Evolutionary conservation across 345 rosid genomes (phyloP).

Genomic region (Syzygium oleosum): DNA sequence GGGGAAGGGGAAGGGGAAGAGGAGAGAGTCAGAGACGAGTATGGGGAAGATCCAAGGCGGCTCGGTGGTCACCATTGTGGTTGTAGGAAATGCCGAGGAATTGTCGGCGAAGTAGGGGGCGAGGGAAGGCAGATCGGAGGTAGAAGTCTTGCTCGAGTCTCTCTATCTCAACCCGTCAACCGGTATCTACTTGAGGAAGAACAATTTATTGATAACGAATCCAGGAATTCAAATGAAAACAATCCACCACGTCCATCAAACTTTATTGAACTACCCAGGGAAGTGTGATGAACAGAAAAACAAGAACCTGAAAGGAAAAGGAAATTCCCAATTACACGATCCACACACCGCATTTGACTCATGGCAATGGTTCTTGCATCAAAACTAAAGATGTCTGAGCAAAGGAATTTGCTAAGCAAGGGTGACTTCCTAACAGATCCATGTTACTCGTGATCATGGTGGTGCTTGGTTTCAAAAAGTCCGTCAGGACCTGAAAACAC

Average conservation of each 20-base stretch:
- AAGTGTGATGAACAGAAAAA: background rate
- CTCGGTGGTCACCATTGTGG: background rate
- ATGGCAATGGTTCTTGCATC: background rate
- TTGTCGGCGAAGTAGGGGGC: background rate
- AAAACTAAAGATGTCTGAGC: background rate
- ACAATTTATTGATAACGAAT: background rate
- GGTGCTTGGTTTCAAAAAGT: constrained; percentile 62
- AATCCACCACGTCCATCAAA: background rate
- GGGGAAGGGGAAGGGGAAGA: background rate
- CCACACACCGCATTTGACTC: background rate
- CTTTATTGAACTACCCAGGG: background rate
- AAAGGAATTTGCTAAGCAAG: background rate
- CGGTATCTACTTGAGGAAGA: background rate
- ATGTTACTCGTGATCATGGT: constrained; percentile 14
- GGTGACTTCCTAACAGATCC: background rate
- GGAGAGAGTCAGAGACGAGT: background rate
- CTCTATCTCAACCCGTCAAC: background rate
- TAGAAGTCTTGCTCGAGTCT: background rate
- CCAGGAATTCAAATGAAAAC: background rate
- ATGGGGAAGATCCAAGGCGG: background rate
- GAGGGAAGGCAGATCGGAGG: background rate
- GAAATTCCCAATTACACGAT: background rate
- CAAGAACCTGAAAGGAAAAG: background rate
- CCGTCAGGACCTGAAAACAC: constrained; percentile 79
- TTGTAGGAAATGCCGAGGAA: background rate